Conservation (phyloP, 495 filamentous ascomycete species). For the Annulohypoxylon stygium region DNA sequence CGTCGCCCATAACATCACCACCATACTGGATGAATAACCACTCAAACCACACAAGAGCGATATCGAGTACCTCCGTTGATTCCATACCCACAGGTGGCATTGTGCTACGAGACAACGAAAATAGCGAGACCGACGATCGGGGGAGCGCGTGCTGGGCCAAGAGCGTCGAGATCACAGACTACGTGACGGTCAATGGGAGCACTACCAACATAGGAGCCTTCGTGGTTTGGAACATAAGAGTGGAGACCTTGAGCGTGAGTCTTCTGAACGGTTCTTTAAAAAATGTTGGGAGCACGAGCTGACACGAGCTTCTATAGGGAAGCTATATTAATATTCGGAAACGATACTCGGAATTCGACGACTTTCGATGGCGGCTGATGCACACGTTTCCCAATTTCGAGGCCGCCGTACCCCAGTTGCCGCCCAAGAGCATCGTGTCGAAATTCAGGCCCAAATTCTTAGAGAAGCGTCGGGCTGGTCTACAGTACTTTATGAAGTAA, state of each 20-base stretch:
- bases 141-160: constrained; percentile 69
- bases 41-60: constrained; percentile 42
- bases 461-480: constrained; percentile 64
- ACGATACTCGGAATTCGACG: constrained; percentile 71
- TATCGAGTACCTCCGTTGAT: constrained; percentile 61
- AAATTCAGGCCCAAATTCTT: constrained; percentile 67
- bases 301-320: constrained; percentile 52
- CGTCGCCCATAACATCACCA: constrained; percentile 38
- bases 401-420: constrained; percentile 67
- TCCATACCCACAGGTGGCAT: constrained; percentile 63
- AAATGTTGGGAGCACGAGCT: not conserved
- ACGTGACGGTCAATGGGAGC: constrained; percentile 65
- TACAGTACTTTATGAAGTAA: constrained; percentile 70
- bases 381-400: constrained; percentile 67
- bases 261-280: not conserved
- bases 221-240: constrained; percentile 67
- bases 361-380: constrained; percentile 62
- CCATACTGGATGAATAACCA: constrained; percentile 39
- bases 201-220: constrained; percentile 67
- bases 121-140: constrained; percentile 57
- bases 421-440: constrained; percentile 67
- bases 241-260: constrained; percentile 64
- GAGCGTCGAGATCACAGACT: constrained; percentile 65
- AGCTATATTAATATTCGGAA: constrained; percentile 68
- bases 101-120: constrained; percentile 67